phyloP scores from a whole-genome alignment of 257 asterid genomes.

The Solanum piurae region DNA sequence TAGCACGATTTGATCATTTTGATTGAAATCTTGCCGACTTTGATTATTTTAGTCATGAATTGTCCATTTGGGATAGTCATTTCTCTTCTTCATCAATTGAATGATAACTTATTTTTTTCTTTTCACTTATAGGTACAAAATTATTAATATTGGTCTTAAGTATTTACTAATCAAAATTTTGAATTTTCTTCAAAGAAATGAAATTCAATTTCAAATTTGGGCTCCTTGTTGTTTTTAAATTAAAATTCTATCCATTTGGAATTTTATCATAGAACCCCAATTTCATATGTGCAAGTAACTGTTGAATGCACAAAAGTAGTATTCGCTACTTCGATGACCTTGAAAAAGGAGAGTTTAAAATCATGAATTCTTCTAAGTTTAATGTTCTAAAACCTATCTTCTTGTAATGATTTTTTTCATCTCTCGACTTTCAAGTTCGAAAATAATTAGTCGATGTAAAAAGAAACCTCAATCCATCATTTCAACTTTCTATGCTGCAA shows the following conservation, averaged over 20 bases:
- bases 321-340: neutral
- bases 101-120: neutral
- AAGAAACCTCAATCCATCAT: too few relatives aligned
- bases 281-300: too few relatives aligned
- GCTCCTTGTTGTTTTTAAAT: neutral
- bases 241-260: neutral
- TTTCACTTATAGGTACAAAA: neutral
- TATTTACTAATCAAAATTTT: too few relatives aligned
- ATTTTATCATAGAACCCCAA: too few relatives aligned
- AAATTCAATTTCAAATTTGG: neutral
- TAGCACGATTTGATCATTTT: too few relatives aligned
- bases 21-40: neutral
- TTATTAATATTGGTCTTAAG: neutral
- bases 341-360: neutral
- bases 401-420: too few relatives aligned
- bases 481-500: too few relatives aligned
- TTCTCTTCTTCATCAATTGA: neutral
- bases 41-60: neutral
- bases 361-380: neutral
- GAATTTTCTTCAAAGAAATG: neutral
- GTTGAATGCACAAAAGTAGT: too few relatives aligned
- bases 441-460: too few relatives aligned
- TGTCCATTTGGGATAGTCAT: neutral
- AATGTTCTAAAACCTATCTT: neutral
- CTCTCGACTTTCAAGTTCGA: too few relatives aligned